These are phyloP conservation scores for Thinopyrum elongatum DNA, from an alignment of 176 grass and related monocot species.

Conservation along the genomic window DNA sequence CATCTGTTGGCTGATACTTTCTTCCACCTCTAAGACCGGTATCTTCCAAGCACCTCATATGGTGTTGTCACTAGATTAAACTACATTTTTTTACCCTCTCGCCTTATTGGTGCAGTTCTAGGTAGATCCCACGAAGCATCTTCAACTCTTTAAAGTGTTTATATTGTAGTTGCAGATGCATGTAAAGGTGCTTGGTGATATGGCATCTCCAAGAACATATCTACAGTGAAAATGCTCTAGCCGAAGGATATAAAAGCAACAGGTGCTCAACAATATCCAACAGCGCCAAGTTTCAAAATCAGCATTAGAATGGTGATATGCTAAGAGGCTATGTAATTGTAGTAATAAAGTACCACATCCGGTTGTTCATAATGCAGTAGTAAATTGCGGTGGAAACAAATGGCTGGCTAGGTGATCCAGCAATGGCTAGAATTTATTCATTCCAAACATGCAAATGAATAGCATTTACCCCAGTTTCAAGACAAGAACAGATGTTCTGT, in stretches of 20 bases:
- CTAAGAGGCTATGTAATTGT: not conserved
- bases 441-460: constrained; percentile 20
- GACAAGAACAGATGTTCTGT: not conserved
- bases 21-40: constrained; percentile 10
- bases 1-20: not conserved
- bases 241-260: not conserved
- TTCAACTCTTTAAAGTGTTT: not conserved
- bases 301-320: constrained; percentile 8
- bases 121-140: constrained; percentile 10
- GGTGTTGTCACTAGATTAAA: constrained; percentile 2
- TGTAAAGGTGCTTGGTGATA: constrained; percentile 5
- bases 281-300: not conserved
- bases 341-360: not conserved
- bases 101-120: not conserved
- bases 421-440: constrained; percentile 11
- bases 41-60: not conserved
- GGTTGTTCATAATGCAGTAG: not conserved
- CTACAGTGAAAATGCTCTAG: not conserved
- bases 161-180: not conserved
- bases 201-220: not conserved
- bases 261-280: not conserved
- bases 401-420: not conserved
- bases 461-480: constrained; percentile 15
- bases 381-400: not conserved
- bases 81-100: not conserved